Evolutionary conservation across 805 yeast species (phyloP).

Genomic region (Candida jianshihensis): DNA sequence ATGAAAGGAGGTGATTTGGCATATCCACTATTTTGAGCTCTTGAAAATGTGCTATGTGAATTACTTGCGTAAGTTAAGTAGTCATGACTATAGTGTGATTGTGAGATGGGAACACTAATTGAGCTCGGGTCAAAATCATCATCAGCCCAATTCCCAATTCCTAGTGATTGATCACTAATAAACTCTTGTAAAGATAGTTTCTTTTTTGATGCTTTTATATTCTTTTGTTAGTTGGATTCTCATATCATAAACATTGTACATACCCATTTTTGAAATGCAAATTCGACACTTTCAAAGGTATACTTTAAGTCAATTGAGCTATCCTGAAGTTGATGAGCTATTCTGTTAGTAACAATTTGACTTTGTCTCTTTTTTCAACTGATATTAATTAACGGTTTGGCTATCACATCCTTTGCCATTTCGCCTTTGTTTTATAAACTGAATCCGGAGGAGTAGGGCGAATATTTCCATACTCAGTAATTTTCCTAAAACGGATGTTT

Average conservation of each 20-base stretch:
- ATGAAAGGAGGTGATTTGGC: constrained; percentile 49
- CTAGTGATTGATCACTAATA: constrained; percentile 8
- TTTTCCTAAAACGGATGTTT: too few species aligned
- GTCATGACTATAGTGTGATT: constrained; percentile 10
- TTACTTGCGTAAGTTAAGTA: constrained; percentile 5
- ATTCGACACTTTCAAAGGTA: too few species aligned
- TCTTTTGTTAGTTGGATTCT: background rate
- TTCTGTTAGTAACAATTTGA: too few species aligned
- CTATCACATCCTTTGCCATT: too few species aligned
- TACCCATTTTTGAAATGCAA: background rate
- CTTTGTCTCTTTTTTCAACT: too few species aligned
- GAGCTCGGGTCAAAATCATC: constrained; percentile 61
- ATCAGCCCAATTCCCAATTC: constrained; percentile 62
- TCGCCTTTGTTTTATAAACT: too few species aligned
- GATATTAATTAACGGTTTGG: too few species aligned
- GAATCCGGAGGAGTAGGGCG: too few species aligned
- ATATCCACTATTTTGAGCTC: constrained; percentile 1
- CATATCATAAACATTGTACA: background rate
- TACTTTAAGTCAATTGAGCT: too few species aligned
- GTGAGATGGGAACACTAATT: constrained; percentile 39
- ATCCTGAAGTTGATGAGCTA: too few species aligned
- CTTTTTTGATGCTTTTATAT: background rate
- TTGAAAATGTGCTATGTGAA: constrained; percentile 1
- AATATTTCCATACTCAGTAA: too few species aligned
- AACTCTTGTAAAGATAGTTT: background rate